Conservation (phyloP, 179 eudicot genomes). For the Silene coronaria region DNA sequence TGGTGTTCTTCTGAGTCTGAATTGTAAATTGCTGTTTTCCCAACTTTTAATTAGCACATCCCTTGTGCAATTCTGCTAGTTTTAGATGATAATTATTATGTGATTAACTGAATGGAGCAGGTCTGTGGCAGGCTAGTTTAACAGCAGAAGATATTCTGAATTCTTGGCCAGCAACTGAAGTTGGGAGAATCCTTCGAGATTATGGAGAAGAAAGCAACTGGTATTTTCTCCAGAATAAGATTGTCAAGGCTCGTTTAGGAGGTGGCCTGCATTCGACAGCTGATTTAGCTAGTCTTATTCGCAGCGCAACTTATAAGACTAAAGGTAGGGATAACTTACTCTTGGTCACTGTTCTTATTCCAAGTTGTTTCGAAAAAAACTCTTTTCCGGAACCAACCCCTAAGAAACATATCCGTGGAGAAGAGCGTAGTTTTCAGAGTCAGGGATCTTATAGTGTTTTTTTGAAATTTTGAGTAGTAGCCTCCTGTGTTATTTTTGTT, state of each 20-base stretch:
- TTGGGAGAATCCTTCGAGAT: slow-evolving; percentile 76
- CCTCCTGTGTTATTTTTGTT: background rate
- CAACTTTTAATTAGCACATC: background rate
- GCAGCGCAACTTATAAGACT: slow-evolving; percentile 38
- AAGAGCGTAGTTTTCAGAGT: too few relatives aligned
- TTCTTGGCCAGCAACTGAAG: slow-evolving; percentile 73
- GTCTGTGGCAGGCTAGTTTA: slow-evolving; percentile 73
- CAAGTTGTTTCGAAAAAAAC: background rate
- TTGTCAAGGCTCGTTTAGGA: slow-evolving; percentile 61
- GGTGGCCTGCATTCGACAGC: slow-evolving; percentile 82
- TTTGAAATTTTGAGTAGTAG: background rate
- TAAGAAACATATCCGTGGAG: background rate
- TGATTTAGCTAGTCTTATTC: slow-evolving; percentile 69
- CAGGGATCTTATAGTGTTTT: background rate
- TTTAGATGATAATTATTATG: slow-evolving; percentile 24
- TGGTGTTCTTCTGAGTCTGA: background rate
- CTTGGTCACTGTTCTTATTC: background rate
- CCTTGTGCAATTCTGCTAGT: background rate
- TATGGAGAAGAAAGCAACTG: slow-evolving; percentile 97
- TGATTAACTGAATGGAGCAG: slow-evolving; percentile 72
- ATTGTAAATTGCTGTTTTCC: background rate
- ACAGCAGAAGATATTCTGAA: slow-evolving; percentile 87
- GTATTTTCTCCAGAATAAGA: slow-evolving; percentile 65
- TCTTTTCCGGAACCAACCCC: background rate
- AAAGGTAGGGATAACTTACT: slow-evolving; percentile 42